Base-by-base conservation (phyloP, 352 stramenopile species). In the Phytopythium helicoides region DNA sequence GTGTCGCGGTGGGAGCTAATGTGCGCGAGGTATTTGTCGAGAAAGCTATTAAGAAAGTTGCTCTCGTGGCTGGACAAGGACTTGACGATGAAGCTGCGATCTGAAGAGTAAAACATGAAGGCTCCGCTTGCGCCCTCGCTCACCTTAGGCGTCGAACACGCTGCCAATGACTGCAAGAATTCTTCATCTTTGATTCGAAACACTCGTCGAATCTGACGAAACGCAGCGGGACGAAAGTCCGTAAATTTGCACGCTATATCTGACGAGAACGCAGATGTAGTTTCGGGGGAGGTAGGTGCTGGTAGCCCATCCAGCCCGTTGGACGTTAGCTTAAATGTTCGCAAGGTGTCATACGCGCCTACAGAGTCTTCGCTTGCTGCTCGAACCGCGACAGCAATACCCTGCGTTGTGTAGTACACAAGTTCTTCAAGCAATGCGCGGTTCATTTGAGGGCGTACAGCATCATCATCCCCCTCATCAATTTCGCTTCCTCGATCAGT, bases 71-170 rank as follows among this genome's bases (percentile, higher is more conserved):
- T 37, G 1, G 66, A 83, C 6, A 94, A 60, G 8, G 80, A 90
- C 57, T 95, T 96, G 31, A 94, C 81, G 14, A 96, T 79, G 58
- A 74, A 92, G 38, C 73, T 77, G n/a, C 73, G 69, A 60, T 93
- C 80, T 16, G 55, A 68, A 3, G 83, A 92, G 52, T 86, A 93
- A 38, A 92, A 95, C 38, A 95, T 81, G 64, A 94, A 95, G 26
- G 74, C 86, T 1, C 81, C 86, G 12, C 73, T 89, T 3, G 82
- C 76, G 41, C 85, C 86, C 58, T 94, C 86, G 40, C 71, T 83
- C 21, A 96, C 70, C 45, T 88, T 89, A 0, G 86, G 81, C 3
- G 79, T 91, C 45, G 73, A 83, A 37, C 78, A 91, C 14, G 63
- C 69, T n/a, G 68, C 54, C 14, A 94, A 66, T 10, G 82, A 86